Base-by-base conservation (phyloP, 2,329 filamentous ascomycete genomes). In the Fusarium sp. region DNA sequence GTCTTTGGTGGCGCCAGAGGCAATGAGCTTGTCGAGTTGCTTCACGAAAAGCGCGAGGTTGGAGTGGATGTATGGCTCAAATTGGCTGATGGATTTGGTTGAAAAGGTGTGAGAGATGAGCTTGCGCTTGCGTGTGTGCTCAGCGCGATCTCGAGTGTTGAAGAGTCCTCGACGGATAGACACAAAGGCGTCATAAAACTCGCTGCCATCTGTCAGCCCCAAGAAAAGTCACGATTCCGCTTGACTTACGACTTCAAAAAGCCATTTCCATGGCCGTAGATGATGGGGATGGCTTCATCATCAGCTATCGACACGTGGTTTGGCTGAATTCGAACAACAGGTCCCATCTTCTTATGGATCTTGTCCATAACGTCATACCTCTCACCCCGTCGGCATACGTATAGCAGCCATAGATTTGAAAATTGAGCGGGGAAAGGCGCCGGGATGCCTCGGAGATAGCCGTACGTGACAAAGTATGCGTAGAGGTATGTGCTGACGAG, bases 131-230 rank as follows among this genome's bases (percentile, higher is more conserved):
- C 95, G 91, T 0, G 92, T 92, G 82, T 98, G 95, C 79, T 98
- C 94, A 1, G 87, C 86, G 58, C 95, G 90, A 83, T 95, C 91
- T 35, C 95, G 89, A 0, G 95, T 97, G 83, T 97, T 98, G 90
- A 98, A 98, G 14, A 98, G 87, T 22, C 95, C 95, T 14, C 94
- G 90, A 60, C 89, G 90, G 79, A 97, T 97, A 14, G 93, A 95
- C 64, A 98, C 95, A 78, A 98, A 98, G 59, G 94, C 93, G 79
- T 97, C 94, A 78, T 98, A 98, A 84, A 95, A 98, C 3, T 96
- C 92, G 48, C 93, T 95, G 8, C 0, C 2, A 2, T 3, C 24
- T 24, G 24, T 24, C 24, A 24, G 24, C 24, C 24, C 24, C 24
- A 24, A 24, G 24, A 24, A 24, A 24, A 24, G 24, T 24, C 24